Evolutionary conservation across 2,329 filamentous ascomycete genomes (phyloP), one percentile per base, ranked within the genome.

Genomic region (Incumbomyces delicatus): DNA sequence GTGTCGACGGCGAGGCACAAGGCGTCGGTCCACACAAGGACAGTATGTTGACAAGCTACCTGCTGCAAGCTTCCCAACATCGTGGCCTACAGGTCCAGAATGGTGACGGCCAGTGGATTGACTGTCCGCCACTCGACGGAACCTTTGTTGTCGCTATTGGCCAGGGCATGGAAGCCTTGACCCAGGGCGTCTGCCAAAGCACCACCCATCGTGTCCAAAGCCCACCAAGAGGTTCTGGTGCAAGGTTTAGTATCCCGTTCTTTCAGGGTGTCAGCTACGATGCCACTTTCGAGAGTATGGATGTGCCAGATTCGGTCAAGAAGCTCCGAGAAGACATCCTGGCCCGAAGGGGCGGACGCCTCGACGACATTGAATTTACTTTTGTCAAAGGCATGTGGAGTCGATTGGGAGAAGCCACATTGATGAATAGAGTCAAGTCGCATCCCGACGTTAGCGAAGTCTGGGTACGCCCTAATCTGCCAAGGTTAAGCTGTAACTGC

Each of bases 131-230:
- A 0, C 72, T 87, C 29, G 68, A 73, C 16, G 83, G 83, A 1
- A 92, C 87, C 40, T 74, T 94, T 3, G 87, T 94, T 1, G 87
- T 94, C 1, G 87, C 86, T 7, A 88, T 94, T 56, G 87, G 87
- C 0, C 87, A 94, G 65, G 87, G 85, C 0, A 75, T 94, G 58
- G 87, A 94, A 69, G 87, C 87, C 3, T 67, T 94, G 54, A 94
- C 87, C 16, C 79, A 79, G 51, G 87, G 87, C 29, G 87, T 92
- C 2, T 92, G 87, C 62, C 80, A 83, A 53, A 77, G 79, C 52
- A 94, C 87, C 2, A 92, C 87, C 34, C 87, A 94, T 64, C 76
- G 87, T 8, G 87, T 94, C 31, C 71, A 92, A n/a, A 84, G 78
- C 27, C 87, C 87, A 0, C 60, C 69, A 1, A 77, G 78, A 6